Evolutionary conservation across 2,329 filamentous ascomycete genomes (phyloP).

Genomic region (Exophiala phaeomuriformis): DNA sequence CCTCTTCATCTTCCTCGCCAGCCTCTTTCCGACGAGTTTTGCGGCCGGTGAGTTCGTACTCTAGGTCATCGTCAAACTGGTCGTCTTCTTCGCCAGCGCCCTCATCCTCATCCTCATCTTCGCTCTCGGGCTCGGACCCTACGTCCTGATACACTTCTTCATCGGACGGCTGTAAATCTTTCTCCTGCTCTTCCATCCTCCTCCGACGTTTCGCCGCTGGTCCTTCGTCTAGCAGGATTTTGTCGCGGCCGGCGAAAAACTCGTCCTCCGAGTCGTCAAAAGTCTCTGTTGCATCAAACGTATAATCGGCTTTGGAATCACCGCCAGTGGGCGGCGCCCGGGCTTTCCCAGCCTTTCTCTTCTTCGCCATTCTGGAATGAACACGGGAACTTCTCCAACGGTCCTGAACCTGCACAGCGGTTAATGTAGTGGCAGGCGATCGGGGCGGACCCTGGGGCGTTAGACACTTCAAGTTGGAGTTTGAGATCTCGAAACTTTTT

Average conservation of each 20-base stretch:
- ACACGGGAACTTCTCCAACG: background rate
- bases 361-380: conserved; percentile 44
- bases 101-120: conserved; percentile 47
- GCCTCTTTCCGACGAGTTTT: conserved; percentile 24
- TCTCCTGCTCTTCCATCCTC: conserved; percentile 56
- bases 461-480: too few relatives aligned
- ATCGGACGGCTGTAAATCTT: conserved; percentile 52
- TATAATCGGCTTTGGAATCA: conserved; percentile 25
- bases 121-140: conserved; percentile 33
- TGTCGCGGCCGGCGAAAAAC: conserved; percentile 79
- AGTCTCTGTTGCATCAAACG: conserved; percentile 53
- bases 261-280: conserved; percentile 92
- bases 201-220: conserved; percentile 70
- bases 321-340: background rate
- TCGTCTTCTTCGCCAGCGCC: conserved; percentile 50
- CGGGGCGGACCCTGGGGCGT: too few relatives aligned
- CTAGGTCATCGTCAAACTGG: conserved; percentile 26
- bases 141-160: conserved; percentile 53
- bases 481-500: conserved; percentile 11
- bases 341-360: conserved; percentile 60
- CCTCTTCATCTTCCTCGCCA: conserved; percentile 41
- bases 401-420: too few relatives aligned
- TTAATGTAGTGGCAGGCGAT: too few relatives aligned
- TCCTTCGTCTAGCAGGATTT: conserved; percentile 75
- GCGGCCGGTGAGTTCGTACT: background rate